Conservation (phyloP, 1,139 yeast species). For the Geotrichum fermentans region DNA sequence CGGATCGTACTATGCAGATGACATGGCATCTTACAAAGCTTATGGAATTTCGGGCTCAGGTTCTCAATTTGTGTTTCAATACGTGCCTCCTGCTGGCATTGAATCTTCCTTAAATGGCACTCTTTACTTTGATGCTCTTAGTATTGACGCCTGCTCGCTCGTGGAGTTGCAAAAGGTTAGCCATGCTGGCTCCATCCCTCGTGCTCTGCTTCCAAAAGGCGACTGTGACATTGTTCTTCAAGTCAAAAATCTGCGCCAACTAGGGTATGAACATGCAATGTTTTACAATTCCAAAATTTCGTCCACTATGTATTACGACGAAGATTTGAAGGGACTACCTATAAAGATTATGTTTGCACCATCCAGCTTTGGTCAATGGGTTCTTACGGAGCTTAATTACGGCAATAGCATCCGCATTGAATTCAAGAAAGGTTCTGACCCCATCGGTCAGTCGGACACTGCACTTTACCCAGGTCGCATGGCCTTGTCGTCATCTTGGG, state of each 20-base stretch:
- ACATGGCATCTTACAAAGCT: slow-evolving; percentile 9
- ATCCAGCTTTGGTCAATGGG: slow-evolving; percentile 13
- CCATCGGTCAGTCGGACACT: neutral
- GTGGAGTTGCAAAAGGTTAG: neutral
- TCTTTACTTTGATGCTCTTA: slow-evolving; percentile 5
- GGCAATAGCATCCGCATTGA: slow-evolving; percentile 7
- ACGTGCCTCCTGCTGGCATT: slow-evolving; percentile 14
- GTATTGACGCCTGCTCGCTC: no score
- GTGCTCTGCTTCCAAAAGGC: slow-evolving; percentile 8
- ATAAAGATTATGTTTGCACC: slow-evolving; percentile 12
- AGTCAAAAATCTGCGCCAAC: slow-evolving; percentile 16
- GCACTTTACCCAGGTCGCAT: slow-evolving; percentile 12
- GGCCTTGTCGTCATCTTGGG: slow-evolving; percentile 24
- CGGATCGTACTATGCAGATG: slow-evolving; percentile 10
- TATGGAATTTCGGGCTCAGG: neutral
- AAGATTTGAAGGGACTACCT: slow-evolving; percentile 7
- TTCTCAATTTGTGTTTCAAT: slow-evolving; percentile 3
- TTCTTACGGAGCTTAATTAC: slow-evolving; percentile 1
- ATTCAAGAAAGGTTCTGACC: no score
- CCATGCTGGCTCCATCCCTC: neutral
- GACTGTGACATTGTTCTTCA: slow-evolving; percentile 11
- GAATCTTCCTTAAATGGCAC: slow-evolving; percentile 14
- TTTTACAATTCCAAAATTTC: slow-evolving; percentile 9
- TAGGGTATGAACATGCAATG: no score
- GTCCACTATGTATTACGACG: slow-evolving; percentile 4